Evolutionary conservation across 768 basidiomycete species (phyloP).

Genomic region (Lactifluus echinatus): DNA sequence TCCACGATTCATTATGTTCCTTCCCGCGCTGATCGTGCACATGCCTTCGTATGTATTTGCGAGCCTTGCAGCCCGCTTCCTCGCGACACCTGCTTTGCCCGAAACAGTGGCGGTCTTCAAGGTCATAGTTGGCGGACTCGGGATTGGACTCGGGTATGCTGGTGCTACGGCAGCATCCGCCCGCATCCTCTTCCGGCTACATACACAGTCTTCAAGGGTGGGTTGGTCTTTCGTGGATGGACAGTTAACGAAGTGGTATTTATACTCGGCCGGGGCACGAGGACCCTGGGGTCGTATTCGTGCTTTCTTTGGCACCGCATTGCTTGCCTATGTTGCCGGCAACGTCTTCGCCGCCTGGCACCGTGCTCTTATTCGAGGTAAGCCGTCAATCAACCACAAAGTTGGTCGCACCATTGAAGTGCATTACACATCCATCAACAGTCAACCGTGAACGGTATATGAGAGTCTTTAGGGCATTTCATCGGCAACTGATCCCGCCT

Average conservation of each 20-base stretch:
- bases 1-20: slow-evolving; percentile 39
- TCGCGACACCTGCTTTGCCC: slow-evolving; percentile 58
- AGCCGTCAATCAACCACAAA: slow-evolving; percentile 6
- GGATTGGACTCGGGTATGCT: slow-evolving; percentile 4
- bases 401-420: background rate
- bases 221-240: background rate
- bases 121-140: slow-evolving; percentile 61
- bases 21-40: slow-evolving; percentile 85
- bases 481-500: background rate
- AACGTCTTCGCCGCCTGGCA: slow-evolving; percentile 40
- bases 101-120: slow-evolving; percentile 96
- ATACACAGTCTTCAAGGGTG: background rate
- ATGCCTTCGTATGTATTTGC: slow-evolving; percentile 79
- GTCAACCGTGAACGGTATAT: slow-evolving; percentile 26
- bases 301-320: slow-evolving; percentile 16
- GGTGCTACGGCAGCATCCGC: background rate
- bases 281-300: background rate
- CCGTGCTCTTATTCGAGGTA: slow-evolving; percentile 33
- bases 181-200: background rate
- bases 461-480: background rate
- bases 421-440: slow-evolving; percentile 4
- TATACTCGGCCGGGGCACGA: background rate
- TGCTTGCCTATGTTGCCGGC: slow-evolving; percentile 23
- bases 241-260: background rate
- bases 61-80: slow-evolving; percentile 61